Percentiles rank a stretch among this genome's conserved stretches.
Evolutionary conservation across 208 protist genomes (phyloP).

Genomic region (Leishmania tropica): DNA sequence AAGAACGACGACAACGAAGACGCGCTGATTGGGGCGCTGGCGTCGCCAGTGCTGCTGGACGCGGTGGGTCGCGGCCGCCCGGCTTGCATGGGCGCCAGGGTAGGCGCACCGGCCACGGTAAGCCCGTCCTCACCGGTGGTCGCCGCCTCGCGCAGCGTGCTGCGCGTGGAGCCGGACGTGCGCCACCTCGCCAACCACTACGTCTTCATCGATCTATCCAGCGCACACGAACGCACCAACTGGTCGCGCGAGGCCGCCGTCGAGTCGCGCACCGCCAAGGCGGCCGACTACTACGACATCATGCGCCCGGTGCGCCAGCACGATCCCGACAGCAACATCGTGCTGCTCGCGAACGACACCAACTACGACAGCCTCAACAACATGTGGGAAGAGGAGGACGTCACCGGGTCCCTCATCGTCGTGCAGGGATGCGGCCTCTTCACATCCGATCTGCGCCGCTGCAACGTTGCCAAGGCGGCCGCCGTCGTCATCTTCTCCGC

Average conservation of each 20-base stretch:
- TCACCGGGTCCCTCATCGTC: slow-evolving; percentile 25
- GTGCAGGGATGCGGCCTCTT: slow-evolving; percentile 48
- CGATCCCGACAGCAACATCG: slow-evolving; percentile 34
- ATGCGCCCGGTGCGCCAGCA: slow-evolving; percentile 44
- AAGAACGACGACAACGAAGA: slow-evolving; percentile 17
- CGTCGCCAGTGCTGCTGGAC: background rate
- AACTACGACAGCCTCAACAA: slow-evolving; percentile 38
- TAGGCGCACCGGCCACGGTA: background rate
- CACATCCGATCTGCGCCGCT: slow-evolving; percentile 35
- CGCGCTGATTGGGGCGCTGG: slow-evolving; percentile 1
- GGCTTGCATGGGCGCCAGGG: background rate
- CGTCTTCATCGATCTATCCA: slow-evolving; percentile 50
- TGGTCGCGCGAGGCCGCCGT: slow-evolving; percentile 33
- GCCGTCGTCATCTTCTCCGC: slow-evolving; percentile 44
- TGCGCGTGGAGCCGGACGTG: slow-evolving; percentile 24
- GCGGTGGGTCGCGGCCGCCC: background rate
- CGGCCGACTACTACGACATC: slow-evolving; percentile 42
- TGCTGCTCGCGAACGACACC: slow-evolving; percentile 37
- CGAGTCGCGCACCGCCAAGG: slow-evolving; percentile 36
- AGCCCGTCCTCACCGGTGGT: background rate
- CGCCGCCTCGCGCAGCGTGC: slow-evolving; percentile 8
- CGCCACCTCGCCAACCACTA: slow-evolving; percentile 33
- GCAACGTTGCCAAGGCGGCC: slow-evolving; percentile 35
- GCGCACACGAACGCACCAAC: slow-evolving; percentile 34
- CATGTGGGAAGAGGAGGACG: slow-evolving; percentile 44